These are phyloP conservation scores for Vitis cinerea DNA, from an alignment of 164 flowering plant genomes.

Conservation along the genomic window DNA sequence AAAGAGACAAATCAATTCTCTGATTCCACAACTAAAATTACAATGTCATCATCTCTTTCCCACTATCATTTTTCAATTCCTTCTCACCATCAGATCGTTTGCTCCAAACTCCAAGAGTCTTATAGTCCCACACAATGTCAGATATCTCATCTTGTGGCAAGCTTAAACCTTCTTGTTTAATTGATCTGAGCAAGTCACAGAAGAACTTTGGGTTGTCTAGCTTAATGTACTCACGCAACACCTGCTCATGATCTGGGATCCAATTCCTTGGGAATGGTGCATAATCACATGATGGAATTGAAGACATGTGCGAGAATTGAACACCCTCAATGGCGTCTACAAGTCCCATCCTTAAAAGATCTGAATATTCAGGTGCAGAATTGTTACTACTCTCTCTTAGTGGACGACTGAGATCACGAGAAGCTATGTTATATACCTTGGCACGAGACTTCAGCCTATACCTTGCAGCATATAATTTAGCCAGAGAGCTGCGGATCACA, in stretches of 20 bases:
- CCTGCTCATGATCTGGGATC: slow-evolving; percentile 82
- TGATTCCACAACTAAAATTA: neutral
- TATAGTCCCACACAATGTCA: slow-evolving; percentile 74
- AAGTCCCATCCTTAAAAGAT: slow-evolving; percentile 90
- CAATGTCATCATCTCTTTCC: neutral
- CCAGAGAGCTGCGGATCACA: slow-evolving; percentile 87
- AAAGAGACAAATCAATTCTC: too few species aligned
- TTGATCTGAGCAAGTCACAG: slow-evolving; percentile 60
- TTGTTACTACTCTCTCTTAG: slow-evolving; percentile 64
- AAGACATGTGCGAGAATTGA: slow-evolving; percentile 86
- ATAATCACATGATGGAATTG: slow-evolving; percentile 93
- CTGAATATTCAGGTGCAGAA: slow-evolving; percentile 84
- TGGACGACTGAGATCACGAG: slow-evolving; percentile 82
- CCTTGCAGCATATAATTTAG: slow-evolving; percentile 96
- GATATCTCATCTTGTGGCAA: slow-evolving; percentile 83
- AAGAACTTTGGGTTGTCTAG: slow-evolving; percentile 80
- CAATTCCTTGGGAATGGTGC: slow-evolving; percentile 85
- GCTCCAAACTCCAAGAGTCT: slow-evolving; percentile 61
- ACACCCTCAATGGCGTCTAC: slow-evolving; percentile 87
- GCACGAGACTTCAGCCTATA: slow-evolving; percentile 92
- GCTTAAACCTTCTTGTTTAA: slow-evolving; percentile 57
- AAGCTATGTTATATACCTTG: slow-evolving; percentile 82
- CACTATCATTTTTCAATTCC: slow-evolving; percentile 8
- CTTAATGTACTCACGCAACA: slow-evolving; percentile 70
- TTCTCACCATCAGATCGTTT: slow-evolving; percentile 18